Conservation (phyloP, 176 grass and related monocot genomes). For the Avena insularis region DNA sequence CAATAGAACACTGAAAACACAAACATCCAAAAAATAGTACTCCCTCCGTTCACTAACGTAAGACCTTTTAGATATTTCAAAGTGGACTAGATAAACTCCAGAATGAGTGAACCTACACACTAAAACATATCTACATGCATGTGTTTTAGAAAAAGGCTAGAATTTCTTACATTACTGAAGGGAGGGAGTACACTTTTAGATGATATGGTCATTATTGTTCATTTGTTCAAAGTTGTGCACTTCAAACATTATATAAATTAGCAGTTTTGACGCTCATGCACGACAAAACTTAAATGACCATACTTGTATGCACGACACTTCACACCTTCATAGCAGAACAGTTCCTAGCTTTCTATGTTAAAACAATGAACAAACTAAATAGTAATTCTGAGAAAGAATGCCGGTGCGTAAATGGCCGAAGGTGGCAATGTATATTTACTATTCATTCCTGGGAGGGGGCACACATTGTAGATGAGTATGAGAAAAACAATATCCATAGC, state of each 20-base stretch:
- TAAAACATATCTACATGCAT: too few relatives aligned
- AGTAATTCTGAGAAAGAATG: not conserved
- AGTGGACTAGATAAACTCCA: too few relatives aligned
- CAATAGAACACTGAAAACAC: not conserved
- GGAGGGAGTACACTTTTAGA: slow-evolving; percentile 7
- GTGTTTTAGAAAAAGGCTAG: too few relatives aligned
- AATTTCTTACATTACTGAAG: too few relatives aligned
- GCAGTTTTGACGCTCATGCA: slow-evolving; percentile 11
- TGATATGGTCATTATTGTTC: slow-evolving; percentile 2
- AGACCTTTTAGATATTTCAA: too few relatives aligned
- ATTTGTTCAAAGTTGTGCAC: slow-evolving; percentile 18
- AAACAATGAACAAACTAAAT: not conserved
- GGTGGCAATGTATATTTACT: not conserved
- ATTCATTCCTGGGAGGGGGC: not conserved
- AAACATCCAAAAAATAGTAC: not conserved
- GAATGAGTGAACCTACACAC: too few relatives aligned
- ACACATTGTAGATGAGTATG: not conserved
- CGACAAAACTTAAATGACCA: not conserved
- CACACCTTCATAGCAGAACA: not conserved
- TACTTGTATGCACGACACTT: not conserved
- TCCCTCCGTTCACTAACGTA: too few relatives aligned
- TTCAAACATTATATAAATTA: slow-evolving; percentile 20
- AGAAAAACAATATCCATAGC: slow-evolving; percentile 17
- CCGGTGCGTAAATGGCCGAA: not conserved
- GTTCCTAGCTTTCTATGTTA: slow-evolving; percentile 6